Evolutionary conservation across 1,284 basidiomycete species (phyloP).

Genomic region (Apiotrichum akiyoshidainum): DNA sequence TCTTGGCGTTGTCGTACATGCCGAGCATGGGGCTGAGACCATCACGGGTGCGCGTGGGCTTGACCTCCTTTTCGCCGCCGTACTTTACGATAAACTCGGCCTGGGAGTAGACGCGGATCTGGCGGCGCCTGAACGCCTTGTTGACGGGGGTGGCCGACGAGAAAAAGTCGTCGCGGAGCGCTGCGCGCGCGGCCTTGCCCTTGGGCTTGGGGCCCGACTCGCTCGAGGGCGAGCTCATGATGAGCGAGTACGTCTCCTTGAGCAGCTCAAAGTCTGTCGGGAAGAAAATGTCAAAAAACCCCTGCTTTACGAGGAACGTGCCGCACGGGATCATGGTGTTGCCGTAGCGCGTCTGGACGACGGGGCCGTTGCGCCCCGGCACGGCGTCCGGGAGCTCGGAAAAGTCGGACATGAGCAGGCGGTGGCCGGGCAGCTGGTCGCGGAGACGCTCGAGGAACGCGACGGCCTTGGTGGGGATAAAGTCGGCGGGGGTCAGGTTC

Average conservation of each 20-base stretch:
- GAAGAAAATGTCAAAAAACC: constrained; percentile 99
- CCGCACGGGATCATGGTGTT: constrained; percentile 82
- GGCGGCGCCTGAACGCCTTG: constrained; percentile 37
- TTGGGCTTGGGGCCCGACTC: constrained; percentile 1
- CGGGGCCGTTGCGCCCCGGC: constrained; percentile 80
- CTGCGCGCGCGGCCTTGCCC: constrained; percentile 6
- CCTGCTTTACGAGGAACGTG: constrained; percentile 88
- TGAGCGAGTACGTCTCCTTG: constrained; percentile 79
- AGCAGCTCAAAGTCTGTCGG: constrained; percentile 86
- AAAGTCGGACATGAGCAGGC: constrained; percentile 90
- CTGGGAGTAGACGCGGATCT: constrained; percentile 45
- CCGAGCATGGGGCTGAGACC: constrained; percentile 43
- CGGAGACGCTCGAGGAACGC: constrained; percentile 79
- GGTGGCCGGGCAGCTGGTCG: constrained; percentile 81
- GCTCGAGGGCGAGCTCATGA: constrained; percentile 55
- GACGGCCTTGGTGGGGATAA: constrained; percentile 87
- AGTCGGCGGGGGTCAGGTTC: constrained; percentile 86
- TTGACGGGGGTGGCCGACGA: constrained; percentile 33
- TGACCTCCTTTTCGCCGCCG: constrained; percentile 34
- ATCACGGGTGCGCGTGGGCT: constrained; percentile 38
- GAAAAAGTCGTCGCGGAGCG: constrained; percentile 27
- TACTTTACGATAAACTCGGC: constrained; percentile 43
- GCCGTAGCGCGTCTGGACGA: constrained; percentile 89
- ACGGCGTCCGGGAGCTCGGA: constrained; percentile 81
- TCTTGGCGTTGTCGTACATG: constrained; percentile 50